These are phyloP conservation scores for Paraphysoderma sedebokerense DNA, from an alignment of 371 early-diverging fungal genomes.

Conservation along the genomic window DNA sequence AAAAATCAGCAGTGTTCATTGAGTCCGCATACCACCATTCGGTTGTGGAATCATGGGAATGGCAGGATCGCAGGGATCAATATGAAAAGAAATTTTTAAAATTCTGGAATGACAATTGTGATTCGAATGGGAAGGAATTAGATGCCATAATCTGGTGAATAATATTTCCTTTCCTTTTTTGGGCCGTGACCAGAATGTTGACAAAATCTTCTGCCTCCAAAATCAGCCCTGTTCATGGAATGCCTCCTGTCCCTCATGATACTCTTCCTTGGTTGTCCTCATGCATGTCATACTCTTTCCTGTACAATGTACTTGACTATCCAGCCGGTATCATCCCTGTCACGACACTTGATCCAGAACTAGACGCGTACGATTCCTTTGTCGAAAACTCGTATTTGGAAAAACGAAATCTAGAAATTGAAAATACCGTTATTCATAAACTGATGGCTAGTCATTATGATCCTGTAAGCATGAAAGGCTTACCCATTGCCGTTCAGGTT, in stretches of 20 bases:
- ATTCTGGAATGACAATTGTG: too few species aligned
- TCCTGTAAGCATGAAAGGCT: background rate
- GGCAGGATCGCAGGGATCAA: too few species aligned
- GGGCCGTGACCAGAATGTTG: background rate
- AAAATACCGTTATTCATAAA: too few species aligned
- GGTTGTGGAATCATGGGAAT: too few species aligned
- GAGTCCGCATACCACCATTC: too few species aligned
- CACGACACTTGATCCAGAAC: background rate
- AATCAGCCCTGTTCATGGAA: background rate
- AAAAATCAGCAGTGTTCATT: too few species aligned
- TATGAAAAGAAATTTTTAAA: too few species aligned
- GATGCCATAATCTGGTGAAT: too few species aligned
- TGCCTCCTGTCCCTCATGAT: background rate
- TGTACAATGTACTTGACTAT: background rate
- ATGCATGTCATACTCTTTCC: background rate
- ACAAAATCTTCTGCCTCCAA: background rate
- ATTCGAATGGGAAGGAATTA: too few species aligned
- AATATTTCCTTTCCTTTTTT: background rate
- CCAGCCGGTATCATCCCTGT: background rate
- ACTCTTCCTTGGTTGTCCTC: background rate
- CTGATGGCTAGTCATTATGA: too few species aligned
- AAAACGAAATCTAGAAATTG: background rate
- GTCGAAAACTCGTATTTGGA: background rate
- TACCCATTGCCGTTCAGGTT: background rate
- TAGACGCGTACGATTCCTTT: background rate